Percentiles rank a stretch among this genome's conserved stretches.
Evolutionary conservation across 2,329 filamentous ascomycete species (phyloP).

Genomic region (Exophiala viscosa): DNA sequence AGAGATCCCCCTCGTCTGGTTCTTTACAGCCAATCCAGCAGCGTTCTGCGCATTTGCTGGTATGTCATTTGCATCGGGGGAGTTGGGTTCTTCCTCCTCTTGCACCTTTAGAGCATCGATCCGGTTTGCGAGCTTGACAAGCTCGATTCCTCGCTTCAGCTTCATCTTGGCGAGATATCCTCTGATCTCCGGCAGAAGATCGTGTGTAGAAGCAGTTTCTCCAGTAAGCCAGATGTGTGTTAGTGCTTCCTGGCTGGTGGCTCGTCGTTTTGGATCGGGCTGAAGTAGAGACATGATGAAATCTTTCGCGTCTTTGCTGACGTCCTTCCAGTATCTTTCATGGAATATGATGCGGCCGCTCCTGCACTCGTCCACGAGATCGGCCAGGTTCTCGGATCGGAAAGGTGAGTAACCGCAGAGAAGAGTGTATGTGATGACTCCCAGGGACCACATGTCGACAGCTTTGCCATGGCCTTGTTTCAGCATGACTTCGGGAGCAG

Average conservation of each 20-base stretch:
- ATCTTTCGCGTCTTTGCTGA: conserved; percentile 89
- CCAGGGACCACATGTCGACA: conserved; percentile 98
- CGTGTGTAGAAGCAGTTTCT: conserved; percentile 88
- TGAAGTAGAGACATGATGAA: conserved; percentile 83
- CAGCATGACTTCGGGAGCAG: conserved; percentile 95
- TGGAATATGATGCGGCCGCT: conserved; percentile 85
- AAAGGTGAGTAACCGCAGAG: conserved; percentile 98
- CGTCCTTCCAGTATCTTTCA: conserved; percentile 97
- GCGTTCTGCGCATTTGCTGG: conserved; percentile 60
- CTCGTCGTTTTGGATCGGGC: conserved; percentile 70
- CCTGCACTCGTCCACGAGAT: conserved; percentile 92
- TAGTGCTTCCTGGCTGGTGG: conserved; percentile 75
- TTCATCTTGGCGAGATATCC: conserved; percentile 88
- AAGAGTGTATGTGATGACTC: conserved; percentile 96
- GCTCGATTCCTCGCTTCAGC: conserved; percentile 87
- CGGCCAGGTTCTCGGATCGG: conserved; percentile 86
- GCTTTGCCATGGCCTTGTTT: conserved; percentile 97
- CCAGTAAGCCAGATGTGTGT: conserved; percentile 86
- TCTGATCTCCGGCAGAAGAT: conserved; percentile 94
- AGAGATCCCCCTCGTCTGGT: conserved; percentile 28
- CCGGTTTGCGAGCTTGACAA: conserved; percentile 91
- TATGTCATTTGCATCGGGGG: conserved; percentile 55
- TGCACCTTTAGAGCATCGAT: conserved; percentile 93
- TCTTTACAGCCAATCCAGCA: conserved; percentile 39
- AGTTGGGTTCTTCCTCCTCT: conserved; percentile 72